phyloP scores from a whole-genome alignment of 148 eudicot genomes.

The Polygonum maritimum region DNA sequence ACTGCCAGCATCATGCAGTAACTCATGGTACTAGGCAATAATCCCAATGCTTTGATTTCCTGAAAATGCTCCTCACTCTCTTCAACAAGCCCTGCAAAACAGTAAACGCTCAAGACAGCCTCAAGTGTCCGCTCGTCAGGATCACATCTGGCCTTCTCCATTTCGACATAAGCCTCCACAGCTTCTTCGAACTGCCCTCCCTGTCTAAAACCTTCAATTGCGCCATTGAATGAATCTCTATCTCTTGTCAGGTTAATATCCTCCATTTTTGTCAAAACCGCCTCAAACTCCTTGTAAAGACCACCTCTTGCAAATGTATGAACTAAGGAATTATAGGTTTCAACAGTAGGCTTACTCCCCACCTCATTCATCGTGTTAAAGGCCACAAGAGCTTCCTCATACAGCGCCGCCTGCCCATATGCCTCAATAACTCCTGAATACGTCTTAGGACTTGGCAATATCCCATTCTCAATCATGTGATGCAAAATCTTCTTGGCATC shows the following conservation, averaged over 20 bases:
- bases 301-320: constrained; percentile 79
- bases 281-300: constrained; percentile 75
- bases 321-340: constrained; percentile 73
- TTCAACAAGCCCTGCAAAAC: constrained; percentile 82
- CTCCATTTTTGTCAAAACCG: constrained; percentile 50
- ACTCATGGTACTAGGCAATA: constrained; percentile 80
- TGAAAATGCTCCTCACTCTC: constrained; percentile 82
- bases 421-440: constrained; percentile 89
- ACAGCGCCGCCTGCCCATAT: constrained; percentile 81
- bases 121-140: constrained; percentile 89
- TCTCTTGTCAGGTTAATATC: constrained; percentile 42
- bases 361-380: constrained; percentile 93
- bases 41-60: constrained; percentile 75
- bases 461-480: constrained; percentile 60
- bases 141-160: constrained; percentile 73
- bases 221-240: constrained; percentile 54
- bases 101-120: constrained; percentile 83
- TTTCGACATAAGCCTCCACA: constrained; percentile 73
- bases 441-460: constrained; percentile 79
- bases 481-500: constrained; percentile 64
- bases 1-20: constrained; percentile 95
- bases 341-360: constrained; percentile 61
- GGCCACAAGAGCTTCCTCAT: constrained; percentile 90
- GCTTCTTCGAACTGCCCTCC: constrained; percentile 89
- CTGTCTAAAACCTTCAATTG: constrained; percentile 85